Evolutionary conservation across 164 flowering plant species (phyloP), one percentile per base, ranked within the genome.

Genomic region (Taxillus chinensis): DNA sequence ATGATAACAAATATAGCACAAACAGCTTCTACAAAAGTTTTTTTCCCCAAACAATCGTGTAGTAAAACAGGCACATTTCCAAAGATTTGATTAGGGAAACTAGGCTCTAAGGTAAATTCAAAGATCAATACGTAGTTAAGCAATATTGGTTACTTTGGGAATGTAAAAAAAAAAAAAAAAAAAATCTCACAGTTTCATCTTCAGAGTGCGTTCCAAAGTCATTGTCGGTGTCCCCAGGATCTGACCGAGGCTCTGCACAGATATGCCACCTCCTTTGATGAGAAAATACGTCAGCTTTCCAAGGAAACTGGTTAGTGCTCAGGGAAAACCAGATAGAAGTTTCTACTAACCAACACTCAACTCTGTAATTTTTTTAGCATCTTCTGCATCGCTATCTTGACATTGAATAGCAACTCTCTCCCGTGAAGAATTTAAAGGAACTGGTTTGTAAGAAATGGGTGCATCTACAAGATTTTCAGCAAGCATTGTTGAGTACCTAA

Each of bases 401-500:
- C 57, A 48, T 55, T 68, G 73, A 65, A 57, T 63, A 62, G 64
- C 63, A 5, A 40, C 61, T 42, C 67, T 73, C 62, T 76, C 73
- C 58, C 48, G 57, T n/a, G 65, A 58, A 52, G 77, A 45, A 65
- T 57, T 45, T 60, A 62, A 68, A 57, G 69, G 71, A 39, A 56
- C 55, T 51, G 77, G 64, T 64, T 69, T 79, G 55, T 53, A 55
- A 43, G 73, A 66, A 67, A 38, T 59, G 62, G 81, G 76, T 63
- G 80, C 55, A 55, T 83, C 86, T 57, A 78, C 85, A 67, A 95
- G 93, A 77, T 95, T 95, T 76, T 91, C 97, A 43, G 97, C 99
- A 14, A 95, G 83, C 99, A 91, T 95, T 53, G 97, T 89, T 63
- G 99, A 95, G 75, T 95, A 95, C 90, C 99, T 95, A 69, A 38